Evolutionary conservation across 2,329 filamentous ascomycete genomes (phyloP).

Genomic region (Cryoendolithus antarcticus): DNA sequence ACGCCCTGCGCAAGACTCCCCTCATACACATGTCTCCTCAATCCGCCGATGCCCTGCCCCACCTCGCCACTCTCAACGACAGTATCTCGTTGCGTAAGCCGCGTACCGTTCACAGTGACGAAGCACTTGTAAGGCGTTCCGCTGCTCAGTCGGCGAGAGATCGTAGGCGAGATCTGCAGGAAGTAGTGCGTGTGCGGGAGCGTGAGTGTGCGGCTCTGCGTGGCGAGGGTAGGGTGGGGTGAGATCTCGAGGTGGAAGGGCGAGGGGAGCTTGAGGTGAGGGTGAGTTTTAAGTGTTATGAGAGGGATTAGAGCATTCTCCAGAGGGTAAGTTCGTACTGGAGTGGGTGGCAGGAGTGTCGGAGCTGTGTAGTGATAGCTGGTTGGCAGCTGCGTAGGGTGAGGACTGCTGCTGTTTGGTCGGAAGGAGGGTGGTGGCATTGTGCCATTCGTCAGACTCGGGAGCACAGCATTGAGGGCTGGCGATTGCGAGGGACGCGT

Average conservation of each 20-base stretch:
- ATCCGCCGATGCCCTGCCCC: slow-evolving; percentile 14
- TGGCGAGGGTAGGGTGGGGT: slow-evolving; percentile 52
- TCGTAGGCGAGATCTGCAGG: slow-evolving; percentile 56
- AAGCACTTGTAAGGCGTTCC: slow-evolving; percentile 66
- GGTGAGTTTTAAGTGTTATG: slow-evolving; percentile 56
- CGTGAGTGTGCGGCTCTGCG: slow-evolving; percentile 62
- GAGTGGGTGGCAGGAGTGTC: slow-evolving; percentile 25
- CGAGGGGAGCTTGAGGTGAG: slow-evolving; percentile 45
- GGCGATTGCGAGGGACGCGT: slow-evolving; percentile 29
- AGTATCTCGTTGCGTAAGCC: slow-evolving; percentile 42
- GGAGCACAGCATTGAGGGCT: slow-evolving; percentile 25
- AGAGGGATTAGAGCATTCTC: slow-evolving; percentile 55
- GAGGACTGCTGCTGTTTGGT: slow-evolving; percentile 18
- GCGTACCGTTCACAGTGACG: slow-evolving; percentile 54
- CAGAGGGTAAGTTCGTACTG: slow-evolving; percentile 21
- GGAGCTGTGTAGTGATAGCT: slow-evolving; percentile 20
- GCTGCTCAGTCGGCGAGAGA: slow-evolving; percentile 46
- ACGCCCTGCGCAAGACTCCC: slow-evolving; percentile 57
- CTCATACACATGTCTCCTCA: slow-evolving; percentile 60
- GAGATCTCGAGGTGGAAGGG: slow-evolving; percentile 52
- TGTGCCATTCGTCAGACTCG: slow-evolving; percentile 15
- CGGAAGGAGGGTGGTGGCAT: slow-evolving; percentile 20
- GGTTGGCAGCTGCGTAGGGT: slow-evolving; percentile 11
- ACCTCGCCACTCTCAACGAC: slow-evolving; percentile 13
- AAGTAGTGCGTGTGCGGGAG: slow-evolving; percentile 56